A percentile compares a stretch with the other conserved stretches of the same genome.
These are phyloP conservation scores for Zygoascus sp. DNA, from an alignment of 1,139 yeast species.

Conservation along the genomic window DNA sequence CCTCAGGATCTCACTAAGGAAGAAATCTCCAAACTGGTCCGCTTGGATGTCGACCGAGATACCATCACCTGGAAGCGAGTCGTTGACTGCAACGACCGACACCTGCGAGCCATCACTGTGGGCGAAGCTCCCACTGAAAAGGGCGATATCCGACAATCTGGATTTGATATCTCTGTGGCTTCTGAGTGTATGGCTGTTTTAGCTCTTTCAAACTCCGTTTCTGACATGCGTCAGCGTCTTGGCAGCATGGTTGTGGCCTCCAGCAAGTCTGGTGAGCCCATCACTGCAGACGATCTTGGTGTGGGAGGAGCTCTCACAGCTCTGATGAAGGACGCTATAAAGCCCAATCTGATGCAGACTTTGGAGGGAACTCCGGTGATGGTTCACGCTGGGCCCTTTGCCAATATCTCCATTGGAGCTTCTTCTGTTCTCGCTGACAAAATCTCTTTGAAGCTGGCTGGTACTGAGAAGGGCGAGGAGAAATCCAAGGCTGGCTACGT, in stretches of 20 bases:
- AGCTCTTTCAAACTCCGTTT: constrained; percentile 79
- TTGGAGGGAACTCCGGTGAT: constrained; percentile 97
- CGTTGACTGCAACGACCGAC: constrained; percentile 93
- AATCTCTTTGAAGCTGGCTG: constrained; percentile 89
- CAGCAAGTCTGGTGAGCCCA: constrained; percentile 75
- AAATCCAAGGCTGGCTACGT: constrained; percentile 79
- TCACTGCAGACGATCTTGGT: constrained; percentile 95
- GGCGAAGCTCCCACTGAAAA: constrained; percentile 95
- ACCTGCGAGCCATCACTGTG: constrained; percentile 82
- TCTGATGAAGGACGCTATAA: constrained; percentile 89
- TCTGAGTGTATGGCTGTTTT: constrained; percentile 97
- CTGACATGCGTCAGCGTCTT: constrained; percentile 84
- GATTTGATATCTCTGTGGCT: constrained; percentile 95
- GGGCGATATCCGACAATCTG: constrained; percentile 83
- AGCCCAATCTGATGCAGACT: constrained; percentile 97
- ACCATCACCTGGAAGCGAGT: constrained; percentile 97
- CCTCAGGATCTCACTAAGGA: constrained; percentile 82
- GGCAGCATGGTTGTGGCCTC: constrained; percentile 91
- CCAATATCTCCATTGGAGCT: constrained; percentile 96
- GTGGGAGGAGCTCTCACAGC: constrained; percentile 98
- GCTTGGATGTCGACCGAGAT: constrained; percentile 89
- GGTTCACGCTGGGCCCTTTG: constrained; percentile 98
- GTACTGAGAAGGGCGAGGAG: constrained; percentile 52
- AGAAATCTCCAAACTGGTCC: constrained; percentile 69
- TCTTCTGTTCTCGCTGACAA: constrained; percentile 86